Conservation (phyloP, 768 basidiomycete genomes). For the Kwoniella mangroviensis region DNA sequence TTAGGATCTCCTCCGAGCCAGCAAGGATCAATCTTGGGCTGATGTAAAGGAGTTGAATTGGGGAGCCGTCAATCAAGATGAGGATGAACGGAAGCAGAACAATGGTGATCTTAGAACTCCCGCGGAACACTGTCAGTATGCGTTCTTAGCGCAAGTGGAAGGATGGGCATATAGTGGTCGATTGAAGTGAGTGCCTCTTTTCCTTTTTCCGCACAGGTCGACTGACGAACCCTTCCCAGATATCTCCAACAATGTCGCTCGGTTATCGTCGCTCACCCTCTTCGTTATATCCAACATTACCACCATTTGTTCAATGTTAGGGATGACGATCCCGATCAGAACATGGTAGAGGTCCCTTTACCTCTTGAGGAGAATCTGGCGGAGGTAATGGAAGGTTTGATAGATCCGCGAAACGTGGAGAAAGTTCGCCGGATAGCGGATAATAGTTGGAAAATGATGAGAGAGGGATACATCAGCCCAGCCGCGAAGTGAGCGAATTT, state of each 20-base stretch:
- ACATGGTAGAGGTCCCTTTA: conserved; percentile 40
- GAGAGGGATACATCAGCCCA: conserved; percentile 40
- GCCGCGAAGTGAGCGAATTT: conserved; percentile 39
- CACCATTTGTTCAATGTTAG: conserved; percentile 40
- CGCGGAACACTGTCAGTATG: conserved; percentile 51
- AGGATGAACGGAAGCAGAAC: conserved; percentile 31
- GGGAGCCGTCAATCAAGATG: conserved; percentile 38
- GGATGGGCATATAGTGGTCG: conserved; percentile 52
- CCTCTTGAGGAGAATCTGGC: conserved; percentile 39
- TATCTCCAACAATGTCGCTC: conserved; percentile 46
- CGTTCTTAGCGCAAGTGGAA: conserved; percentile 50
- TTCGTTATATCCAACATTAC: conserved; percentile 43
- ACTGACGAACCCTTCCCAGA: conserved; percentile 9
- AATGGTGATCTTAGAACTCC: conserved; percentile 37
- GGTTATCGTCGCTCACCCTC: conserved; percentile 39
- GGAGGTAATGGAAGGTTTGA: conserved; percentile 31
- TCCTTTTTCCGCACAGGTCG: not conserved
- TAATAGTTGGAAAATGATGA: conserved; percentile 38
- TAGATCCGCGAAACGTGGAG: conserved; percentile 23
- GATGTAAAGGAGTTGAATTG: conserved; percentile 46
- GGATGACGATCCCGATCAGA: conserved; percentile 32
- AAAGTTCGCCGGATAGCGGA: conserved; percentile 33
- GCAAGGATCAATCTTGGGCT: conserved; percentile 43
- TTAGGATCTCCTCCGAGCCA: conserved; percentile 41
- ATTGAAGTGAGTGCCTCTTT: conserved; percentile 41